Evolutionary conservation across 208 protist genomes (phyloP).

Genomic region (Crithidia thermophila): DNA sequence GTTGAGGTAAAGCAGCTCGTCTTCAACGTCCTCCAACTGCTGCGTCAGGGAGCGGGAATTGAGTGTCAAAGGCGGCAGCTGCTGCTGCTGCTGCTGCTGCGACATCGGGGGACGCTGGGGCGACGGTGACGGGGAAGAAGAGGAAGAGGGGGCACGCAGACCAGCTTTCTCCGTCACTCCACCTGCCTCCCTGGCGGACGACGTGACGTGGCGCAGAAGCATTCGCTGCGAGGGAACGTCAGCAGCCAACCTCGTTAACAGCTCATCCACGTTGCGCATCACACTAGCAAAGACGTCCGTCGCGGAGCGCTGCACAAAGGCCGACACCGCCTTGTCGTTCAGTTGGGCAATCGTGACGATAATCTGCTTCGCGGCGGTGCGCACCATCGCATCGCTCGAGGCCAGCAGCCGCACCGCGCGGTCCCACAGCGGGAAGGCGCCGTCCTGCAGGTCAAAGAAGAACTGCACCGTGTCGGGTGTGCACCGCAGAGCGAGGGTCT

Average conservation of each 20-base stretch:
- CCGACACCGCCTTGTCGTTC: conserved; percentile 42
- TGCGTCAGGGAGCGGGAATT: not conserved
- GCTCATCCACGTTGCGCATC: conserved; percentile 28
- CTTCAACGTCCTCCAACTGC: conserved; percentile 76
- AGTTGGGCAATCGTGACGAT: conserved; percentile 76
- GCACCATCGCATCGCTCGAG: conserved; percentile 68
- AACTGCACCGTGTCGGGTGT: conserved; percentile 81
- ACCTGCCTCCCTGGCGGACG: too few relatives aligned
- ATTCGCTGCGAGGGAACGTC: conserved; percentile 27
- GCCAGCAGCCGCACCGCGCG: conserved; percentile 61
- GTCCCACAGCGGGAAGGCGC: conserved; percentile 76
- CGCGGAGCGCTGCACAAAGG: conserved; percentile 50
- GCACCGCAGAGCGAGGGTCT: conserved; percentile 79
- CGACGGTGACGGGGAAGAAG: not conserved
- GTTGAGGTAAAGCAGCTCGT: conserved; percentile 87
- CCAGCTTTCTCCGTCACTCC: not conserved
- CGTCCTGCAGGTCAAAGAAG: conserved; percentile 70
- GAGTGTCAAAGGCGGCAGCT: not conserved
- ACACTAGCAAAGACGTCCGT: conserved; percentile 50
- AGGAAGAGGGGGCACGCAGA: not conserved
- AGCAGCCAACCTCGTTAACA: conserved; percentile 43
- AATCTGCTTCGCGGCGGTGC: conserved; percentile 80
- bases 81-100: not conserved
- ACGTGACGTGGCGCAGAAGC: not conserved
- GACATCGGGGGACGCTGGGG: too few relatives aligned